Percentiles rank a stretch among this genome's conserved stretches.
These are phyloP conservation scores for Lipomyces mesembrius DNA, from an alignment of 805 yeast species.

Conservation along the genomic window DNA sequence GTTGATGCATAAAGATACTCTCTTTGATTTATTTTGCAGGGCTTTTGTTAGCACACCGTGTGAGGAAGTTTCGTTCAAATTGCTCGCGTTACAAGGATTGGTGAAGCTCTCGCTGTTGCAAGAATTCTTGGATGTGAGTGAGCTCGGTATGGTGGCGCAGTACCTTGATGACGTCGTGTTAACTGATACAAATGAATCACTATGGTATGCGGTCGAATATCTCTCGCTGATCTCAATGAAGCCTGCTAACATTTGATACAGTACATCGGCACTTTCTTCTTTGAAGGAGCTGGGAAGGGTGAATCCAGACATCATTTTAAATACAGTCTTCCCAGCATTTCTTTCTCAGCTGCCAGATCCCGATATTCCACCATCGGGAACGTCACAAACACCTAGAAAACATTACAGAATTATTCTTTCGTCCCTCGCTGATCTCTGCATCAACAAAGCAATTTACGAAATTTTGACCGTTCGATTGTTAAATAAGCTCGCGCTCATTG, in stretches of 20 bases:
- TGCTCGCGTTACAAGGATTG: slow-evolving; percentile 68
- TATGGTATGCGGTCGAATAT: slow-evolving; percentile 52
- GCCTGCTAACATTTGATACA: slow-evolving; percentile 2
- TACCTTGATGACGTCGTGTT: slow-evolving; percentile 65
- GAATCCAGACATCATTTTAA: slow-evolving; percentile 52
- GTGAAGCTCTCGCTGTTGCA: slow-evolving; percentile 58
- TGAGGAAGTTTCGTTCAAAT: slow-evolving; percentile 69
- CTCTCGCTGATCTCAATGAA: not conserved
- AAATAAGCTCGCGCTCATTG: slow-evolving; percentile 43
- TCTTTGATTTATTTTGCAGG: slow-evolving; percentile 69
- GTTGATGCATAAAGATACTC: slow-evolving; percentile 61
- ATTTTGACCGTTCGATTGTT: slow-evolving; percentile 49
- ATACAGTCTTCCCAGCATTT: slow-evolving; percentile 57
- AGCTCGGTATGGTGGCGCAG: slow-evolving; percentile 64
- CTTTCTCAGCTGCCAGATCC: slow-evolving; percentile 58
- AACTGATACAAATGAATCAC: slow-evolving; percentile 56
- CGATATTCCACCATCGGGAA: slow-evolving; percentile 35
- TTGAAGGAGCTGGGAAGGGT: slow-evolving; percentile 54
- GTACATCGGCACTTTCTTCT: slow-evolving; percentile 51
- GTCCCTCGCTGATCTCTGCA: slow-evolving; percentile 45
- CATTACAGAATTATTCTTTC: slow-evolving; percentile 43
- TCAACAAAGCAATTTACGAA: slow-evolving; percentile 48
- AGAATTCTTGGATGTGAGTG: slow-evolving; percentile 57
- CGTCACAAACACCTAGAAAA: slow-evolving; percentile 37
- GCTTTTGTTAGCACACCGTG: slow-evolving; percentile 69